Evolutionary conservation across 768 basidiomycete species (phyloP).

Genomic region (Tricholoma furcatifolium): DNA sequence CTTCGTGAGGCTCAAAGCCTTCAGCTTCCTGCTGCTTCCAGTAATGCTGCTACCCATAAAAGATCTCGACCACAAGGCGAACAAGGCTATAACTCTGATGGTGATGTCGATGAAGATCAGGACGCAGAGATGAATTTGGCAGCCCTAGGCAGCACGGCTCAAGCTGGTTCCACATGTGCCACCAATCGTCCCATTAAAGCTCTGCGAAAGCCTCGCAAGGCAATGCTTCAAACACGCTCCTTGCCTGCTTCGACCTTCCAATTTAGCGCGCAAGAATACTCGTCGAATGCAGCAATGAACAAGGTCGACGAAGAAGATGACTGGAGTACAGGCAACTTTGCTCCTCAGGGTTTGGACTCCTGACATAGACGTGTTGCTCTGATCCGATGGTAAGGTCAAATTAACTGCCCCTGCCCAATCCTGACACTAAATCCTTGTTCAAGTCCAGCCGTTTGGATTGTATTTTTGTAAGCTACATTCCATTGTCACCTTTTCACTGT

Average conservation of each 20-base stretch:
- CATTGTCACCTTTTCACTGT: conserved; percentile 3
- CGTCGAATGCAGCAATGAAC: conserved; percentile 10
- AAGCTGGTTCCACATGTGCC: conserved; percentile 7
- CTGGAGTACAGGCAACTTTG: conserved; percentile 33
- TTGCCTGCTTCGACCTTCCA: conserved; percentile 30
- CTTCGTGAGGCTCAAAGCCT: conserved; percentile 43
- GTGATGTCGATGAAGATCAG: conserved; percentile 22
- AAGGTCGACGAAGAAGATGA: conserved; percentile 36
- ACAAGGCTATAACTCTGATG: conserved; percentile 23
- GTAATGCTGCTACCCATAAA: conserved; percentile 26
- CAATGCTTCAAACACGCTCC: conserved; percentile 34
- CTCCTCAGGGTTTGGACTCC: conserved; percentile 5
- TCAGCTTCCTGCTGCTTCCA: conserved; percentile 11
- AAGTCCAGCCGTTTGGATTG: no score
- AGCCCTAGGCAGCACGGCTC: conserved; percentile 10
- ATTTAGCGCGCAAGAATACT: conserved; percentile 11
- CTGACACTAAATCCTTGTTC: no score
- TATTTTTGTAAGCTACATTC: conserved; percentile 2
- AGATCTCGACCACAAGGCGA: conserved; percentile 34
- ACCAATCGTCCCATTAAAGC: conserved; percentile 36
- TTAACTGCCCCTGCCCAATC: not conserved
- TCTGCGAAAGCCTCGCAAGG: conserved; percentile 33
- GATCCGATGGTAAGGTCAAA: not conserved
- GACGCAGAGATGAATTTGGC: conserved; percentile 9
- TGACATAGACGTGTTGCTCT: not conserved